A percentile compares a stretch with the other conserved stretches of the same genome.
Evolutionary conservation across 768 basidiomycete species (phyloP).

Genomic region (Amanita exitialis): DNA sequence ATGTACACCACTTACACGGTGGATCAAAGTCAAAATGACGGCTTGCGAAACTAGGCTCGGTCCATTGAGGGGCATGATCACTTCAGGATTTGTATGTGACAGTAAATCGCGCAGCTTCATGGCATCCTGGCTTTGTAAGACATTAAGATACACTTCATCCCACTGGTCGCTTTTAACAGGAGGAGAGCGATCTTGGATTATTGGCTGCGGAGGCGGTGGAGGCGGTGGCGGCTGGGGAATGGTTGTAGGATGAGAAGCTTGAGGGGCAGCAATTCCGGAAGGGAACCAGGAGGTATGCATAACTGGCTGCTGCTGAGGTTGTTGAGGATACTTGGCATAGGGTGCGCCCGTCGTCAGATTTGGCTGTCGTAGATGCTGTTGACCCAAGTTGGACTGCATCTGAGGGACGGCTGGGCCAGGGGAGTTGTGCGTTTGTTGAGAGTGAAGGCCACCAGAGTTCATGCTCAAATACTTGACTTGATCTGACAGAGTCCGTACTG

Average conservation of each 20-base stretch:
- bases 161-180: constrained; percentile 64
- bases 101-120: constrained; percentile 68
- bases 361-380: constrained; percentile 32
- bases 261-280: constrained; percentile 63
- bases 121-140: constrained; percentile 66
- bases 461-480: constrained; percentile 74
- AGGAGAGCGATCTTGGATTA: constrained; percentile 34
- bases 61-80: constrained; percentile 71
- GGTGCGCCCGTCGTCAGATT: constrained; percentile 26
- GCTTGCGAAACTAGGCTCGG: constrained; percentile 70
- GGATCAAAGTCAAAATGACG: constrained; percentile 74
- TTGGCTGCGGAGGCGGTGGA: constrained; percentile 30
- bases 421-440: constrained; percentile 31
- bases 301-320: constrained; percentile 21
- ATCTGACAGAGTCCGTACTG: constrained; percentile 63
- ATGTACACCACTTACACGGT: constrained; percentile 45
- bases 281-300: constrained; percentile 53
- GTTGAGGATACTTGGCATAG: constrained; percentile 28
- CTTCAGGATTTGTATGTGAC: constrained; percentile 63
- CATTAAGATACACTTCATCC: constrained; percentile 75
- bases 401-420: constrained; percentile 29
- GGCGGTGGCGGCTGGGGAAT: constrained; percentile 48
- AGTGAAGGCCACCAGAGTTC: constrained; percentile 32
- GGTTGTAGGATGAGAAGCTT: constrained; percentile 71
- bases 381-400: constrained; percentile 24